phyloP scores from a whole-genome alignment of 1,139 yeast species.

The Candida tropicalis region DNA sequence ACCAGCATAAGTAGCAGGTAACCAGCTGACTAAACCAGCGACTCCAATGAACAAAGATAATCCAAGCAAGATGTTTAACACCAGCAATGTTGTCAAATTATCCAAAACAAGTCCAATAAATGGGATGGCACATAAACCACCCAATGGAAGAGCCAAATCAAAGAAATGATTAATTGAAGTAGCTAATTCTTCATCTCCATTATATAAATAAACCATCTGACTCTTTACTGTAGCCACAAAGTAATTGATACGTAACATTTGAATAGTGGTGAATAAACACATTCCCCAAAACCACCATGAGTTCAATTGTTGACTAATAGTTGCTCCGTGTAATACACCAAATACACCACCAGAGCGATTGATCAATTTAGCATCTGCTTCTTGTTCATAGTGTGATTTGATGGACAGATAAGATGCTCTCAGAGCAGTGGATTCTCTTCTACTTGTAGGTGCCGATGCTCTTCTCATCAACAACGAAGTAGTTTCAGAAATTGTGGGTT shows the following conservation, averaged over 20 bases:
- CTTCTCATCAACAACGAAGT: slow-evolving; percentile 44
- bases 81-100: slow-evolving; percentile 63
- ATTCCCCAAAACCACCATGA: slow-evolving; percentile 81
- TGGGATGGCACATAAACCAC: slow-evolving; percentile 85
- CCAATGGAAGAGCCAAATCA: slow-evolving; percentile 83
- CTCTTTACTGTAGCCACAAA: slow-evolving; percentile 86
- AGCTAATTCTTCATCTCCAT: slow-evolving; percentile 54
- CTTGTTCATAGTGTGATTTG: slow-evolving; percentile 66
- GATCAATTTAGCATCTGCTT: slow-evolving; percentile 58
- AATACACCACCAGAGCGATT: slow-evolving; percentile 72
- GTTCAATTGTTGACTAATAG: slow-evolving; percentile 63
- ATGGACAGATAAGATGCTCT: slow-evolving; percentile 39
- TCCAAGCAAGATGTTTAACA: slow-evolving; percentile 52
- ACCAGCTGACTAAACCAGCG: slow-evolving; percentile 60
- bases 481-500: slow-evolving; percentile 46
- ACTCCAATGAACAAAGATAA: slow-evolving; percentile 67
- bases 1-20: slow-evolving; percentile 60
- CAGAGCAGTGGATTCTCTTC: slow-evolving; percentile 43
- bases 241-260: slow-evolving; percentile 88
- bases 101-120: slow-evolving; percentile 83
- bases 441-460: slow-evolving; percentile 23
- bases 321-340: slow-evolving; percentile 76
- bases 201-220: slow-evolving; percentile 70
- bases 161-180: slow-evolving; percentile 68
- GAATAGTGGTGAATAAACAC: slow-evolving; percentile 78